Evolutionary conservation across 108 stramenopile genomes (phyloP), one percentile per base, ranked within the genome.

Genomic region (Nannochloropsis salina): DNA sequence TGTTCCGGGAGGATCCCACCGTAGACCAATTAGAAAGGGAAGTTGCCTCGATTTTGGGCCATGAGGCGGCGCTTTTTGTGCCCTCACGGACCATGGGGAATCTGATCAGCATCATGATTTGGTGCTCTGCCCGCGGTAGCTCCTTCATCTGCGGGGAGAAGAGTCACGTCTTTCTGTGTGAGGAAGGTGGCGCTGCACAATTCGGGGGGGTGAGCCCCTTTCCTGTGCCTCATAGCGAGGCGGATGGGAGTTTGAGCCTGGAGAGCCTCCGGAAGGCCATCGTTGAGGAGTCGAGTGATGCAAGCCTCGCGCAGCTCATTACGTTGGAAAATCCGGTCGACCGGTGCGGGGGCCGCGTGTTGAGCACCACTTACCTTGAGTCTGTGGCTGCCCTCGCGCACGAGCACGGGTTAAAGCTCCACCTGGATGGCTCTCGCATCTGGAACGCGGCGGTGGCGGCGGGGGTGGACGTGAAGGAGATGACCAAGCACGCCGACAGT

Each of bases 21-120:
- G 92, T 98, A 5, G 84, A 88, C 31, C 89, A 94, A 85, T 87
- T 99, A 11, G 94, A 98, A 90, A 85, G 80, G 43, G 91, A 93
- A 82, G 92, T 93, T 42, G 98, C 97, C 22, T 91, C 94, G 74
- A 45, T 97, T 86, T 92, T 97, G 80, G 95, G 95, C 44, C 97
- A 98, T 82, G 94, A 97, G 86, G 81, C 89, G n/a, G 97, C 93
- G 21, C 93, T 99, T 3, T 99, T 93, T 87, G 89, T 98, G 51
- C 98, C 98, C 41, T 96, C 96, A 1, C 97, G 97, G 11, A 98
- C 98, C 45, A 98, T 97, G 98, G 93, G 93, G 3, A 99, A 99
- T 92, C 92, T 99, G 11, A 92, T 94, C 42, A 94, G 94, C 41
- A 90, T 98, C 12, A 84, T 97, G 86, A 86, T 94, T 0, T 97